phyloP scores from a whole-genome alignment of 1,139 yeast genomes.

The Blastobotrys ciferrii region DNA sequence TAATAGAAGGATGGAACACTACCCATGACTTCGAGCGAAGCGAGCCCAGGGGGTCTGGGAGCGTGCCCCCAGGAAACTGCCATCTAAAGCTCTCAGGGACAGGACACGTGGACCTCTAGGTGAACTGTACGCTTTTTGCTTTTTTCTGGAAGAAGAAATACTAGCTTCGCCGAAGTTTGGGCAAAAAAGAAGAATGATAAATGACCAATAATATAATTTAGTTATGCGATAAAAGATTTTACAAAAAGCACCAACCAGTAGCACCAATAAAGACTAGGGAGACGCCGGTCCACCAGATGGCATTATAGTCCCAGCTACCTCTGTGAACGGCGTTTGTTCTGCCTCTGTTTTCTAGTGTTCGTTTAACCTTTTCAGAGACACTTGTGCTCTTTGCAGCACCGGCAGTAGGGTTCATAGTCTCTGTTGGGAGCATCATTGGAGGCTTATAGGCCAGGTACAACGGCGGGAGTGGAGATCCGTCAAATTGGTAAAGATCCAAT shows the following conservation, averaged over 20 bases:
- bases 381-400: constrained; percentile 37
- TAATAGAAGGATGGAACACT: too few species aligned
- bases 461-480: constrained; percentile 83
- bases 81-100: too few species aligned
- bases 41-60: too few species aligned
- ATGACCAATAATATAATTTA: not conserved
- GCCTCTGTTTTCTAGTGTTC: constrained; percentile 71
- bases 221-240: too few species aligned
- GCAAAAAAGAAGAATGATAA: not conserved
- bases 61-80: too few species aligned
- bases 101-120: too few species aligned
- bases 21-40: too few species aligned
- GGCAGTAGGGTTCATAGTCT: constrained; percentile 80
- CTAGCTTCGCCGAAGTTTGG: too few species aligned
- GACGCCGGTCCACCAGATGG: constrained; percentile 50
- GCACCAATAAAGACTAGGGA: constrained; percentile 45
- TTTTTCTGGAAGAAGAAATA: too few species aligned
- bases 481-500: constrained; percentile 72
- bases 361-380: constrained; percentile 28
- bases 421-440: constrained; percentile 93
- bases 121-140: too few species aligned
- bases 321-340: constrained; percentile 70
- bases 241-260: constrained; percentile 35
- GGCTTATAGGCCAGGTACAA: constrained; percentile 89
- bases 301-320: constrained; percentile 46